Evolutionary conservation across 2,329 filamentous ascomycete species (phyloP), one percentile per base, ranked within the genome.

Genomic region (Penicillium sp.): DNA sequence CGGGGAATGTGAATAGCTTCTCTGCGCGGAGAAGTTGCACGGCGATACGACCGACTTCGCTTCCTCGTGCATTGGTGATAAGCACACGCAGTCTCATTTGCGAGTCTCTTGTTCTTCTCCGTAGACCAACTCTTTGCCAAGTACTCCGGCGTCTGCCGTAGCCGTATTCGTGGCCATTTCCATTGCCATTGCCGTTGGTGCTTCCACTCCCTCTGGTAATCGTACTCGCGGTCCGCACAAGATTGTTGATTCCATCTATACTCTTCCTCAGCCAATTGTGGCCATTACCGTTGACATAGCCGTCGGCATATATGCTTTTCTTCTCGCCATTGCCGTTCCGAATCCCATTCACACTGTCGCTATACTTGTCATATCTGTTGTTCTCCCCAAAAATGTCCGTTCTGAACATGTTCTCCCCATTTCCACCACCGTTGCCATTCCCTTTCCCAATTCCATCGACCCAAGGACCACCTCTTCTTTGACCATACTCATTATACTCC

Each of bases 21-120:
- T 68, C 67, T 16, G 75, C 71, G 37, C 76, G 71, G 13, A 79
- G 69, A 22, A 80, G 65, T n/a, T 76, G 73, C 13, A 80, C 62
- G 2, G 72, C 73, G 37, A 78, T 73, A 1, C 72, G 67, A 8
- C 75, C 78, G 28, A 79, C 73, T 26, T 76, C 74, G 49, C 70
- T 74, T n/a, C 68, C 70, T 22, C 69, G 67, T 2, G 75, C 73
- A 51, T 78, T 78, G 26, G 75, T 75, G 16, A 80, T 69, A 4
- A 80, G 71, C 5, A 80, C 67, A 33, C 78, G 72, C 52, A 76
- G 63, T 22, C 65, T 60, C 43, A 25, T 25, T 7, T 58, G 57
- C 45, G 33, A 49, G 25, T 22, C 45, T 38, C 65, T 63, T 53
- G 48, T 63, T 52, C 37, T 63, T 13, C 22, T 38, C 25, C 52